phyloP scores from a whole-genome alignment of 1,139 yeast species.

The Taphrina sp. region DNA sequence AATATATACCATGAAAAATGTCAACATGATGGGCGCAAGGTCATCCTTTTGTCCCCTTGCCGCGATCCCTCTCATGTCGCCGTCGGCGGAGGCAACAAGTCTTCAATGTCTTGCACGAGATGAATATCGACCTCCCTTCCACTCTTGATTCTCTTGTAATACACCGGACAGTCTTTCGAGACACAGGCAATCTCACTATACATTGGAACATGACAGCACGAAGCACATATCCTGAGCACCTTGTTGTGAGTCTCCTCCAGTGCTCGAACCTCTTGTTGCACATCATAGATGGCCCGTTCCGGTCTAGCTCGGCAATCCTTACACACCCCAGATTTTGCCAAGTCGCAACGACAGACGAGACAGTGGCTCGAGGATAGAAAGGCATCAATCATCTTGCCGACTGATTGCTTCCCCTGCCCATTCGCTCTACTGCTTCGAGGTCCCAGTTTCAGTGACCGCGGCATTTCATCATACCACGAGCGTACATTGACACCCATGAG shows the following conservation, averaged over 20 bases:
- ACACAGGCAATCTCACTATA: constrained; percentile 43
- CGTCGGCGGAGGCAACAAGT: too few relatives aligned
- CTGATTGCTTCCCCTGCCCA: background rate
- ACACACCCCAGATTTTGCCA: constrained; percentile 33
- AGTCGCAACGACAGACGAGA: constrained; percentile 39
- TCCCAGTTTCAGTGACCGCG: constrained; percentile 45
- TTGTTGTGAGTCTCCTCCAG: constrained; percentile 40
- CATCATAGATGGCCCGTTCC: constrained; percentile 19
- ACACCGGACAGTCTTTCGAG: constrained; percentile 51
- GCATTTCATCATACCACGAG: constrained; percentile 76
- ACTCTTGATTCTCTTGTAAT: constrained; percentile 44
- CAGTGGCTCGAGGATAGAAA: constrained; percentile 40
- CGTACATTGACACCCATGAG: constrained; percentile 76
- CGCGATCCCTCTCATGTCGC: too few relatives aligned
- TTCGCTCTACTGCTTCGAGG: constrained; percentile 1
- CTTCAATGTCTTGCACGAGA: background rate
- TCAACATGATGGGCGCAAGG: too few relatives aligned
- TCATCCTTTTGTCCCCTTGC: too few relatives aligned
- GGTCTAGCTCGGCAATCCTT: constrained; percentile 20
- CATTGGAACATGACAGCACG: constrained; percentile 41
- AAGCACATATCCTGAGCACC: constrained; percentile 42
- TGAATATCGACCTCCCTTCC: constrained; percentile 8
- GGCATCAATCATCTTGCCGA: constrained; percentile 33
- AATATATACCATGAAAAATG: too few relatives aligned
- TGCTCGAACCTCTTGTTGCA: constrained; percentile 12